Evolutionary conservation across 176 grass and related monocot genomes (phyloP), one percentile per base, ranked within the genome.

Genomic region (Phoenix roebelenii): DNA sequence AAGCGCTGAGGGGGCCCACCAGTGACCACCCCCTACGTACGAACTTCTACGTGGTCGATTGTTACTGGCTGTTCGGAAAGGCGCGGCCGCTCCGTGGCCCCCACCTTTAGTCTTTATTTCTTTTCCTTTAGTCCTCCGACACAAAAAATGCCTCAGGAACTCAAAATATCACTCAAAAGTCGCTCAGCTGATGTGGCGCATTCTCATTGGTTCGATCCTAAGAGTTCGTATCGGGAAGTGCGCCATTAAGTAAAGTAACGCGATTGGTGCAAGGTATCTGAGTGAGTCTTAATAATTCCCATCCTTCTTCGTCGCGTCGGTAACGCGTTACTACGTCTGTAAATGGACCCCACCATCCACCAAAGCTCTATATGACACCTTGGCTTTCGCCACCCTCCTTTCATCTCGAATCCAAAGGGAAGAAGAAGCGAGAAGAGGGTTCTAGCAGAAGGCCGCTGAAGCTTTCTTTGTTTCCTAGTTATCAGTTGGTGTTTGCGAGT

Each of bases 231-330:
- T 6, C 28, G 5, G 6, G 5, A 5, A 30, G 28, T 6, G 28
- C 6, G 28, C 28, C 28, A 30, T 6, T 30, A 30, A 6, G 6
- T 30, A 1, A 30, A 30, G 28, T 30, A 30, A 30, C 1, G 28
- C 1, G 28, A 30, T 4, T 30, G 28, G 28, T 30, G 28, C 28
- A 30, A 30, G 0, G 6, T 0, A 6, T 28, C 5, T 30, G 28
- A 30, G 35, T 12, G 35, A 12, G 1, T 44, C 3, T 44, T 44
- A 44, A 44, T 44, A 44, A 44, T 44, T 12, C 10, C 52, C 44
- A 35, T 65, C 51, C 57, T 39, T 57, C 57, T 39, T 57, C 60
- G 12, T 77, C 76, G 85, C 76, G 85, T 80, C 16, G 22, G 62
- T 61, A 28, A 25, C 72, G 68, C 72, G 72, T 76, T 23, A 32